A percentile compares a stretch with the other conserved stretches of the same genome.
Conservation (phyloP, 805 yeast species). For the Hanseniaspora vineae region DNA sequence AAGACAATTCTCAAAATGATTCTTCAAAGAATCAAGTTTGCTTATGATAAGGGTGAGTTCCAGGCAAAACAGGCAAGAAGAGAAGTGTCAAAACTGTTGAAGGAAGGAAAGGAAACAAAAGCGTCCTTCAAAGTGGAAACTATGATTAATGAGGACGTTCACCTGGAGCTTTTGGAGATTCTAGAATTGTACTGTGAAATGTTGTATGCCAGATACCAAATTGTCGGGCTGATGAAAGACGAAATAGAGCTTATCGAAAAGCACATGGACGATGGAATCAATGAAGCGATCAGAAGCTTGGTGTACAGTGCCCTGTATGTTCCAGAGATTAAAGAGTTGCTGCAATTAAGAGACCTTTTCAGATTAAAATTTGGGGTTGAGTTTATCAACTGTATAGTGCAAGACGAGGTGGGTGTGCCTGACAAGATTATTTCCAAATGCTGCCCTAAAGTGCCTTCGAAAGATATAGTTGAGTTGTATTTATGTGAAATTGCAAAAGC, state of each 20-base stretch:
- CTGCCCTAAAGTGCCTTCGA: constrained; percentile 51
- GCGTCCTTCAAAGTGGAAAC: constrained; percentile 78
- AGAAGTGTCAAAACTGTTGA: constrained; percentile 54
- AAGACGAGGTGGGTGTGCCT: constrained; percentile 37
- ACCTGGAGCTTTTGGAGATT: constrained; percentile 64
- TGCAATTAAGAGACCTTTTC: constrained; percentile 46
- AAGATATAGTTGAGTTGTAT: constrained; percentile 53
- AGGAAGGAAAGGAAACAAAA: constrained; percentile 57
- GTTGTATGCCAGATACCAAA: constrained; percentile 44
- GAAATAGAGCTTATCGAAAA: constrained; percentile 20
- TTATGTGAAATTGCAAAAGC: constrained; percentile 71
- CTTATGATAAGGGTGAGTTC: constrained; percentile 65
- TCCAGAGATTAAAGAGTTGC: constrained; percentile 63
- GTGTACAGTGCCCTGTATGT: constrained; percentile 54
- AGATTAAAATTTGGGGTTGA: constrained; percentile 55
- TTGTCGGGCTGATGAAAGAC: constrained; percentile 37
- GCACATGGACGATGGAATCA: constrained; percentile 32
- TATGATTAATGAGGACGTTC: constrained; percentile 69
- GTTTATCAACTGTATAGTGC: constrained; percentile 31
- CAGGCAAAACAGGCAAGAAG: constrained; percentile 63
- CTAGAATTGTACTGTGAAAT: constrained; percentile 76
- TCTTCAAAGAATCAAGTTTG: constrained; percentile 52
- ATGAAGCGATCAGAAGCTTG: constrained; percentile 62
- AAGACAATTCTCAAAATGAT: constrained; percentile 43
- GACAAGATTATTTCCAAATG: constrained; percentile 54